Percentiles rank a stretch among this genome's conserved stretches.
These are phyloP conservation scores for Schrenkiella parvula DNA, from an alignment of 345 rosid species.

Conservation along the genomic window DNA sequence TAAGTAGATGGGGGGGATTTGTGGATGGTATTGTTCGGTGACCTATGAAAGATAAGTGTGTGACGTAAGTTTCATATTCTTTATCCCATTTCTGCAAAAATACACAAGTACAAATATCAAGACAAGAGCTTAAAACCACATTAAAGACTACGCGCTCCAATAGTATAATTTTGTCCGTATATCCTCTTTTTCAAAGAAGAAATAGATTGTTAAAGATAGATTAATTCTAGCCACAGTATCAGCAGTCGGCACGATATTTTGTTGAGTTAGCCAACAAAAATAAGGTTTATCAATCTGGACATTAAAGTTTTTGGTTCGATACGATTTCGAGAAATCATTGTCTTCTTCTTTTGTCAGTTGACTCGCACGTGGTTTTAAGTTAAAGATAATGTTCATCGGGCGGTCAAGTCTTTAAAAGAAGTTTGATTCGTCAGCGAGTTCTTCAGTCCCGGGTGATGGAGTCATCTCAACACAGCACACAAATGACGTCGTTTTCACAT, in stretches of 20 bases:
- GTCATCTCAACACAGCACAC: background rate
- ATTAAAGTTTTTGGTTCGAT: background rate
- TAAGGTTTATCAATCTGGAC: background rate
- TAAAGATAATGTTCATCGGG: background rate
- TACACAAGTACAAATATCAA: background rate
- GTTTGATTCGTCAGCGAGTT: background rate
- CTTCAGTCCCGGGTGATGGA: background rate
- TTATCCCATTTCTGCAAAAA: background rate
- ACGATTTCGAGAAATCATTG: background rate
- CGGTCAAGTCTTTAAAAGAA: background rate
- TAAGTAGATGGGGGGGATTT: background rate
- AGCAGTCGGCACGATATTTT: background rate
- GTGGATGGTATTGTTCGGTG: background rate
- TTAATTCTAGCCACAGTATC: background rate
- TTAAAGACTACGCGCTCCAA: background rate
- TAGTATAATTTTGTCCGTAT: background rate
- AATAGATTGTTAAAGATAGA: background rate
- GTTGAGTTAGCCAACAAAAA: background rate
- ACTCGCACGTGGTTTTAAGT: background rate
- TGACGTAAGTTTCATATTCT: background rate
- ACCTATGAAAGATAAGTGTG: background rate
- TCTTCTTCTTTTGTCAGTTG: background rate
- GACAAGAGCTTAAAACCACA: background rate
- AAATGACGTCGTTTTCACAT: background rate
- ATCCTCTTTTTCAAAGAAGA: background rate